Evolutionary conservation across 2,329 filamentous ascomycete genomes (phyloP), one percentile per base, ranked within the genome.

Genomic region (Hypoxylon rubiginosum): DNA sequence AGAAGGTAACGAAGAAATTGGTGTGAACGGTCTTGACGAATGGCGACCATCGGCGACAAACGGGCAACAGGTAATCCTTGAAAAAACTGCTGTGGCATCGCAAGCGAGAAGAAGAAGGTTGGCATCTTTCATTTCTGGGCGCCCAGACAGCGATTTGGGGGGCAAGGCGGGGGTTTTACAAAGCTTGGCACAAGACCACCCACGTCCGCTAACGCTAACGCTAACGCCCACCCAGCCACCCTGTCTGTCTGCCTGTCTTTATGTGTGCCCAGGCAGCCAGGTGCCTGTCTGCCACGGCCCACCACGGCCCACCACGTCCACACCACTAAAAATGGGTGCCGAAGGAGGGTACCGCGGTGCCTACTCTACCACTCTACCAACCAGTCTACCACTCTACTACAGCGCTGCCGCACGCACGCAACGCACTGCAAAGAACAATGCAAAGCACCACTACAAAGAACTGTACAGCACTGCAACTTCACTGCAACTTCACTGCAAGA

Each of bases 1-100:
- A 71, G 69, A 71, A 71, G 69, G 69, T 71, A 71, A 71, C 65
- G 69, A 66, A 43, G 46, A 57, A 62, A 61, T 61, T 30, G 63
- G 62, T 64, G 62, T 67, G 62, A 50, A 63, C 10, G 49, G n/a
- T 6, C n/a, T 43, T 6, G 39, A 43, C 39, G 39, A 54, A 67
- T 62, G n/a, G n/a, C n/a, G n/a, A n/a, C n/a, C n/a, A n/a, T n/a
- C n/a, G 45, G 57, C 62, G 58, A 15, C 34, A 45, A 45, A 30
- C 26, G 52, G 8, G 28, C 24, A 4, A 32, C 48, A 56, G 60
- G 59, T 62, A 62, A 65, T 54, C 63, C 55, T 51, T 48, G 58
- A 55, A 28, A 19, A 32, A 53, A 65, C n/a, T 66, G 41, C 58
- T 45, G 62, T 56, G 46, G 49, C 26, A 58, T 56, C 48, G 41